Base-by-base conservation (phyloP, 768 basidiomycete species). In the Trametes cubensis region DNA sequence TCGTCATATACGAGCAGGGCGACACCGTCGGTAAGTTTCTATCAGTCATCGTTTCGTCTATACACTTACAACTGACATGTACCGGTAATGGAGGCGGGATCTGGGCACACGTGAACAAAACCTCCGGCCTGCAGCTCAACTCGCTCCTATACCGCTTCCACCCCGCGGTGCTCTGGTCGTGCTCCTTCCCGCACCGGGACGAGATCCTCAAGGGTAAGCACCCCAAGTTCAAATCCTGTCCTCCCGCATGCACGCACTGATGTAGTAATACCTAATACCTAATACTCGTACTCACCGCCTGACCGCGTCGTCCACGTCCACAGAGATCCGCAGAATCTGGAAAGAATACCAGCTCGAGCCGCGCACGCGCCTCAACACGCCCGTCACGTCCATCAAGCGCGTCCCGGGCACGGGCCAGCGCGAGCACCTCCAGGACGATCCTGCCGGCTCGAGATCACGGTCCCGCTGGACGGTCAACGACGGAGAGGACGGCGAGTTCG, bases 71-170 rank as follows among this genome's bases (percentile, higher is more conserved):
- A 28, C 26, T 28, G 23, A 17, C 4, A 13, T 6, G 13, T 18
- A 15, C 51, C n/a, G n/a, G n/a, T n/a, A n/a, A n/a, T 34, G 34
- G 34, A 70, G 83, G 82, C 30, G 82, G 82, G 0, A 81, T 84
- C 30, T 84, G 83, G 83, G 72, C 80, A 0, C 74, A 79, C 39
- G 82, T 82, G 42, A 85, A 83, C 67, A 72, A 69, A n/a, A 81
- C 82, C 0, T 81, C 79, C 0, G 79, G 79, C 6, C 73, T 84
- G 0, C 83, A 84, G 66, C 73, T 84, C 45, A 83, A 82, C 69
- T 81, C 80, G 0, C 61, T 82, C 7, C 66, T 82, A 0, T 83
- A 83, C 64, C 81, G 82, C 47, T 83, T 82, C 69, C 80, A 81
- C 62, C 82, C 81, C 20, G 77, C 68, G 10, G 72, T 77, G 0